These are phyloP conservation scores for Manihot esculenta DNA, from an alignment of 441 rosid genomes.

Conservation along the genomic window DNA sequence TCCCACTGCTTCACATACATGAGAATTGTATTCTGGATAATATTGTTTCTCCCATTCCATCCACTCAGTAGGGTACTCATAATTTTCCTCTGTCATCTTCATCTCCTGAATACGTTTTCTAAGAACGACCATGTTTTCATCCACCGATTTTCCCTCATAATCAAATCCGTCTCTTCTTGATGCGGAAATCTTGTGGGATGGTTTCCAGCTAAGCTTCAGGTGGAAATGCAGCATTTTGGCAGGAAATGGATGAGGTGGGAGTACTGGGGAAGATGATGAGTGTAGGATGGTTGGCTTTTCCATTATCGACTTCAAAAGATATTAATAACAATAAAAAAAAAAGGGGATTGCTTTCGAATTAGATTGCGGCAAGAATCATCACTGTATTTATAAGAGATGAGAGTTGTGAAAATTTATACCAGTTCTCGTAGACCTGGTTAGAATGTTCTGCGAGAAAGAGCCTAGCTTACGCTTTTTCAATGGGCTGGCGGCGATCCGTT, in stretches of 20 bases:
- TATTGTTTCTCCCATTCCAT: conserved; percentile 70
- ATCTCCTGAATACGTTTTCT: conserved; percentile 39
- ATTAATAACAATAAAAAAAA: too few species aligned
- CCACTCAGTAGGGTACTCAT: conserved; percentile 52
- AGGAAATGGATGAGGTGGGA: background rate
- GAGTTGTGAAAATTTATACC: too few species aligned
- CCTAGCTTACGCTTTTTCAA: background rate
- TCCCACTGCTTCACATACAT: conserved; percentile 45
- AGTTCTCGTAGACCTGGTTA: too few species aligned
- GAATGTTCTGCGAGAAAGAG: background rate
- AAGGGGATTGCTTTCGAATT: too few species aligned
- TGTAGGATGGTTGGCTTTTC: background rate
- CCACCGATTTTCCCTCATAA: conserved; percentile 38
- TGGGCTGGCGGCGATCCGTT: background rate
- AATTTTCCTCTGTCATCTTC: conserved; percentile 44
- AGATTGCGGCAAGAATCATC: too few species aligned
- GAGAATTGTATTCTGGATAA: conserved; percentile 39
- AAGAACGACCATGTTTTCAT: conserved; percentile 56
- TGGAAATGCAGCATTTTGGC: background rate
- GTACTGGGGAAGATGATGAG: background rate
- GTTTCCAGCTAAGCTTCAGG: too few species aligned
- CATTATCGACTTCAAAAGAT: background rate
- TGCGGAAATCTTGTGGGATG: background rate
- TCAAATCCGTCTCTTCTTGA: conserved; percentile 10
- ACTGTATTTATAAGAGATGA: background rate